These are phyloP conservation scores for Scedosporium apiospermum DNA, from an alignment of 2,329 filamentous ascomycete genomes.

Conservation along the genomic window DNA sequence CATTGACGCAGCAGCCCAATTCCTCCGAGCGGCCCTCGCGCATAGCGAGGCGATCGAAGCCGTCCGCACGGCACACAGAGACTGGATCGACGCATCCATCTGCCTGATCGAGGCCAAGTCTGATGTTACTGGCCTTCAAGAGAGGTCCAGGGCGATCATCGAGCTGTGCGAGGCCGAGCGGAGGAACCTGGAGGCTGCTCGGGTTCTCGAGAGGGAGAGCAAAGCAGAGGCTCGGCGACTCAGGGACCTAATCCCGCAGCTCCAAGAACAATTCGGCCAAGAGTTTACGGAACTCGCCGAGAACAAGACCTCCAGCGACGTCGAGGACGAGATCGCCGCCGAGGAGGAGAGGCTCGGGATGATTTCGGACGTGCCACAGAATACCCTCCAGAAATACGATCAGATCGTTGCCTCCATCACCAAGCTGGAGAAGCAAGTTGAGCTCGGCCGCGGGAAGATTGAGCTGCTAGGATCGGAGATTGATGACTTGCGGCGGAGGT, in stretches of 20 bases:
- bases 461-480: constrained; percentile 50
- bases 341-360: constrained; percentile 69
- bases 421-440: constrained; percentile 47
- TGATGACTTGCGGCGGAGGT: constrained; percentile 54
- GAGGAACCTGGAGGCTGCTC: constrained; percentile 26
- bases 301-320: constrained; percentile 47
- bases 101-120: constrained; percentile 72
- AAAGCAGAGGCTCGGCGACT: constrained; percentile 24
- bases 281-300: constrained; percentile 33
- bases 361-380: constrained; percentile 67
- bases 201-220: constrained; percentile 27
- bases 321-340: constrained; percentile 65
- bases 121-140: constrained; percentile 61
- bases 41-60: constrained; percentile 6
- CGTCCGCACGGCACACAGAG: neutral
- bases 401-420: constrained; percentile 61
- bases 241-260: constrained; percentile 6
- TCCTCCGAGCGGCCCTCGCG: constrained; percentile 2
- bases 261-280: constrained; percentile 27
- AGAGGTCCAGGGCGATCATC: constrained; percentile 52
- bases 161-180: constrained; percentile 37
- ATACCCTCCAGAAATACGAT: constrained; percentile 70
- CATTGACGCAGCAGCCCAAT: constrained; percentile 3
- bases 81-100: constrained; percentile 50
- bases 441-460: constrained; percentile 44